Conservation (phyloP, 176 grass and related monocot genomes). For the Cymbopogon citratus region DNA sequence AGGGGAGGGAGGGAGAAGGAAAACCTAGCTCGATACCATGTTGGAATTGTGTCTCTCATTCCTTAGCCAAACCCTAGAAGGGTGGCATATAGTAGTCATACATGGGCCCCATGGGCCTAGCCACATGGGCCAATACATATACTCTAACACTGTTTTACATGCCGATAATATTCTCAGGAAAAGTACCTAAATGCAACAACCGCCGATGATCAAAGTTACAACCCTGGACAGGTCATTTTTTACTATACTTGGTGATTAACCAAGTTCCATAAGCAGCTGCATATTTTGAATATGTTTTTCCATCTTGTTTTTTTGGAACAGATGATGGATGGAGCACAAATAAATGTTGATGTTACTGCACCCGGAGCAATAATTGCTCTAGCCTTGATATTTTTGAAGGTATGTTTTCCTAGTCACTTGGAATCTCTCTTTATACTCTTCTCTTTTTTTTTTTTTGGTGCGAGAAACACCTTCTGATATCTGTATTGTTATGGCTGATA, state of each 20-base stretch:
- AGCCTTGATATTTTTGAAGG: constrained; percentile 89
- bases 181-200: constrained; percentile 38
- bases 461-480: not conserved
- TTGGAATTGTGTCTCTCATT: too few relatives aligned
- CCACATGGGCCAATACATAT: too few relatives aligned
- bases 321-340: constrained; percentile 82
- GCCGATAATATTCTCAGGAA: constrained; percentile 47
- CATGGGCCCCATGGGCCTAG: too few relatives aligned
- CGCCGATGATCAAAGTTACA: constrained; percentile 53
- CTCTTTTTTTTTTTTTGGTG: not conserved
- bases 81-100: too few relatives aligned
- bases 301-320: constrained; percentile 29
- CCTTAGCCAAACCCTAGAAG: too few relatives aligned
- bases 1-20: too few relatives aligned
- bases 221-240: constrained; percentile 61
- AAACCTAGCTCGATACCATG: too few relatives aligned
- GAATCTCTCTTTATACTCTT: not conserved
- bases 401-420: constrained; percentile 26
- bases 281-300: constrained; percentile 22
- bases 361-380: constrained; percentile 97
- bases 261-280: constrained; percentile 15
- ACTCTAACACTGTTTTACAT: constrained; percentile 11
- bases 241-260: constrained; percentile 2
- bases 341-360: constrained; percentile 96
- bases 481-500: constrained; percentile 25